phyloP scores from a whole-genome alignment of 495 filamentous ascomycete species.

The Neurospora sp. region DNA sequence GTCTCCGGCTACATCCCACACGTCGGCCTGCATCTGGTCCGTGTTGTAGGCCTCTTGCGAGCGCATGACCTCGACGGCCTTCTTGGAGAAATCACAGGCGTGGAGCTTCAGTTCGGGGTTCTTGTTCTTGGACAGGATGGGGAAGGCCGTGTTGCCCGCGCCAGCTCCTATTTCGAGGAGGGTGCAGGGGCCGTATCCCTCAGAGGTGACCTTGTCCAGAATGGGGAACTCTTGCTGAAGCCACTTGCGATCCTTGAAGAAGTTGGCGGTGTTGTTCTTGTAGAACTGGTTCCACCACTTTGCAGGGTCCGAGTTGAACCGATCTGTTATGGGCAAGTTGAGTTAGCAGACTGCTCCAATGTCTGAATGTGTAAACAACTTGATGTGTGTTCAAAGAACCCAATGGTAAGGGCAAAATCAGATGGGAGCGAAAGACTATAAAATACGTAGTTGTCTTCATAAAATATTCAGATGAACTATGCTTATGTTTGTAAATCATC shows the following conservation, averaged over 20 bases:
- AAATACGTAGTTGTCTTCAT: conserved; percentile 41
- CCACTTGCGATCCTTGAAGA: conserved; percentile 99
- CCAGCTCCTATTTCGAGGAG: conserved; percentile 90
- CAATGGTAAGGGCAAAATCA: conserved; percentile 27
- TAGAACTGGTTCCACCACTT: conserved; percentile 98
- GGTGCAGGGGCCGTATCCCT: conserved; percentile 47
- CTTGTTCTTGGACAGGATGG: conserved; percentile 67
- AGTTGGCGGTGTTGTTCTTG: conserved; percentile 86
- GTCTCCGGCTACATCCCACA: conserved; percentile 77
- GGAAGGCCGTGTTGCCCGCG: conserved; percentile 93
- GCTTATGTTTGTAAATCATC: conserved; percentile 48
- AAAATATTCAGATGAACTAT: conserved; percentile 52
- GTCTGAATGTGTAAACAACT: not conserved
- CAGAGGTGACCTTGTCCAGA: conserved; percentile 55
- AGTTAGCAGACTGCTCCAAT: conserved; percentile 22
- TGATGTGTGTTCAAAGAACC: not conserved
- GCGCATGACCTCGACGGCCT: conserved; percentile 82
- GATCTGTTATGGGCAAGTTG: conserved; percentile 25
- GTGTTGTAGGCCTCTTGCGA: conserved; percentile 51
- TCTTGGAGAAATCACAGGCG: conserved; percentile 89
- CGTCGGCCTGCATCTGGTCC: conserved; percentile 66
- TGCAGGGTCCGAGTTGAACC: conserved; percentile 80
- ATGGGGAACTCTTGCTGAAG: conserved; percentile 89
- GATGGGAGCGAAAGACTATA: conserved; percentile 58
- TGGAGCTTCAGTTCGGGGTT: conserved; percentile 71